Base-by-base conservation (phyloP, 164 flowering plant genomes). In the Magnolia changhungtana region DNA sequence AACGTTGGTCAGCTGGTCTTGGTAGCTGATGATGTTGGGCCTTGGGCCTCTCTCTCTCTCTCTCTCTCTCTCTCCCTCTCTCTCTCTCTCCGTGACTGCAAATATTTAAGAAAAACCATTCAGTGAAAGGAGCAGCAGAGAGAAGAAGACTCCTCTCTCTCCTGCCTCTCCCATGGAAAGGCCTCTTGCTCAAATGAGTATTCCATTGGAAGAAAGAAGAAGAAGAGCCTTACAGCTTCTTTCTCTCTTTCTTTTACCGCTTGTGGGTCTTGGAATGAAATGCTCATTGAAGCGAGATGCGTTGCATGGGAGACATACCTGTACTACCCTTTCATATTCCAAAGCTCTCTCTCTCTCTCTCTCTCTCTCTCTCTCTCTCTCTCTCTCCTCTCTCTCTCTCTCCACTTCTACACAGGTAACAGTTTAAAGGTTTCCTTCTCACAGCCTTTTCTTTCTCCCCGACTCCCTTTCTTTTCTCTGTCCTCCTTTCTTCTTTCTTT, bases 151-250 rank as follows among this genome's bases (percentile, higher is more conserved):
- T 24, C 27, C 27, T 24, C 27, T 24, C 27, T 24, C 27, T 24
- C 27, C 27, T 24, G 27, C 27, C 27, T 24, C 69, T 59, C 59
- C 31, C 69, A 74, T 65, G 76, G 59, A 64, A 64, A 74, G 61
- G 76, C 76, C 76, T 74, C 76, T 74, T 74, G 76, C 76, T 74
- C 76, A 74, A 74, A 74, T 74, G 76, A 74, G 76, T 74, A 65
- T 74, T 74, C 76, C 77, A 75, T 64, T 51, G 58, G 7, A 74
- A 10, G 55, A 63, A 7, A n/a, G 18, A 18, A 21, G 64, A 55
- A 49, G 63, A 20, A 51, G 27, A 20, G 63, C 68, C 24, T 24
- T 16, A 20, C n/a, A 68, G 16, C 55, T 18, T 29, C 51, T 9
- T 70, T 50, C 10, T 24, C 1, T 24, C 50, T 59, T 19, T 37